Evolutionary conservation across 768 basidiomycete species (phyloP).

Genomic region (Boletus rubroflammeus): DNA sequence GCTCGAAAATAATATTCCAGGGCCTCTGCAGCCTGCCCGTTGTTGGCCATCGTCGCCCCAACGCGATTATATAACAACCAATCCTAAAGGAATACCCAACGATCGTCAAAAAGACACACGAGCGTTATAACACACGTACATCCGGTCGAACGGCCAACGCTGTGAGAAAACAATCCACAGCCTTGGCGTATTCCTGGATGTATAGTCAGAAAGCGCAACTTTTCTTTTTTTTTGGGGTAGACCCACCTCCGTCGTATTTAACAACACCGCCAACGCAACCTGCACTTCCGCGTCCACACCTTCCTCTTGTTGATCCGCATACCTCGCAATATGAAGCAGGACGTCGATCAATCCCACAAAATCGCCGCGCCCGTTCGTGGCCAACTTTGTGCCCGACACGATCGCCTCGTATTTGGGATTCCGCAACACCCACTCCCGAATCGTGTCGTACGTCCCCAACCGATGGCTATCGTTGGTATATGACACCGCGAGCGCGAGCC

Average conservation of each 20-base stretch:
- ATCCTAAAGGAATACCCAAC: conserved; percentile 48
- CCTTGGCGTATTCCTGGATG: conserved; percentile 80
- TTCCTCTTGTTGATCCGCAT: conserved; percentile 40
- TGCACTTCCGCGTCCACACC: conserved; percentile 92
- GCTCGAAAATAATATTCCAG: conserved; percentile 83
- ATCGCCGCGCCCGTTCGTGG: conserved; percentile 22
- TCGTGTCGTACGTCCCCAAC: conserved; percentile 68
- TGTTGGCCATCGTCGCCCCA: conserved; percentile 93
- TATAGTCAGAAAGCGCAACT: background rate
- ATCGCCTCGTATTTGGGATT: conserved; percentile 50
- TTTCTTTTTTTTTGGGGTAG: background rate
- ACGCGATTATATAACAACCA: conserved; percentile 92
- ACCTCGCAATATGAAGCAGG: conserved; percentile 77
- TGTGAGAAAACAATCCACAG: conserved; percentile 89
- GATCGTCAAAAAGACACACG: background rate
- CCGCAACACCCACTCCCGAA: conserved; percentile 76
- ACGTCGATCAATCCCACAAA: conserved; percentile 63
- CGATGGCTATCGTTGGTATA: conserved; percentile 87
- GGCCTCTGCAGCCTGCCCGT: conserved; percentile 74
- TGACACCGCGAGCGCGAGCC: conserved; percentile 89
- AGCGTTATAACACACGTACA: conserved; percentile 40
- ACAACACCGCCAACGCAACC: conserved; percentile 86
- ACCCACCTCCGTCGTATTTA: conserved; percentile 86
- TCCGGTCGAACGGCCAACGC: conserved; percentile 86
- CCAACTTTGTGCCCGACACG: conserved; percentile 37